Percentiles rank a stretch among this genome's conserved stretches.
These are phyloP conservation scores for Tolypocladium endophyticum DNA, from an alignment of 2,329 filamentous ascomycete genomes.

Conservation along the genomic window DNA sequence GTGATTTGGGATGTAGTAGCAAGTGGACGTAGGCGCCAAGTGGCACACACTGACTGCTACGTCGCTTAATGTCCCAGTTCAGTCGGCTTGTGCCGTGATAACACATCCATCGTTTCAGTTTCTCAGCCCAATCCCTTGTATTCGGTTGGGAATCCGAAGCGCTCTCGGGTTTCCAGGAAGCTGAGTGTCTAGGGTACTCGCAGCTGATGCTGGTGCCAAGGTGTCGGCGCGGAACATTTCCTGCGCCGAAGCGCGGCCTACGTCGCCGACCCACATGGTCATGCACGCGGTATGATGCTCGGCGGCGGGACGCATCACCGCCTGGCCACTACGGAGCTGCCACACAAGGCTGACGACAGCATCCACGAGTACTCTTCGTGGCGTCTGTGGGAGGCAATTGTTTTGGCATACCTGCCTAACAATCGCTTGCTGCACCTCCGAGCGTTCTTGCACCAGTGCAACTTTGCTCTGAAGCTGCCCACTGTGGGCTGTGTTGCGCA, in stretches of 20 bases:
- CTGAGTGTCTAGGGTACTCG: no score
- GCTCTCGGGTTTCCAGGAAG: no score
- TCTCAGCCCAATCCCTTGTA: no score
- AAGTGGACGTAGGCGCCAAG: no score
- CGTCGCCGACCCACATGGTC: neutral
- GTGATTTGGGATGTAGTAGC: no score
- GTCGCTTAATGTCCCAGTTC: no score
- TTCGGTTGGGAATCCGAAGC: no score
- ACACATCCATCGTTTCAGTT: no score
- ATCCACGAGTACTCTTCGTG: conserved; percentile 1
- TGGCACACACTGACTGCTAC: no score
- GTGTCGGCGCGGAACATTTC: neutral
- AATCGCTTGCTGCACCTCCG: neutral
- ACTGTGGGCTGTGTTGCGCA: neutral
- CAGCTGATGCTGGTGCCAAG: no score
- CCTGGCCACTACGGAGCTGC: conserved; percentile 1
- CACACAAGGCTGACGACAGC: conserved; percentile 6
- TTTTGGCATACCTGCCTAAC: neutral
- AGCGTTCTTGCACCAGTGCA: neutral
- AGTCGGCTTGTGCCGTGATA: no score
- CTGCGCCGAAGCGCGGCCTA: neutral
- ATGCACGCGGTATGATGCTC: neutral
- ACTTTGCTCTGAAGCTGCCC: neutral
- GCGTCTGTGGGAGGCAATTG: neutral
- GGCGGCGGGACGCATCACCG: neutral